Evolutionary conservation across 306 rosid species (phyloP).

Genomic region (Lagenaria siceraria): DNA sequence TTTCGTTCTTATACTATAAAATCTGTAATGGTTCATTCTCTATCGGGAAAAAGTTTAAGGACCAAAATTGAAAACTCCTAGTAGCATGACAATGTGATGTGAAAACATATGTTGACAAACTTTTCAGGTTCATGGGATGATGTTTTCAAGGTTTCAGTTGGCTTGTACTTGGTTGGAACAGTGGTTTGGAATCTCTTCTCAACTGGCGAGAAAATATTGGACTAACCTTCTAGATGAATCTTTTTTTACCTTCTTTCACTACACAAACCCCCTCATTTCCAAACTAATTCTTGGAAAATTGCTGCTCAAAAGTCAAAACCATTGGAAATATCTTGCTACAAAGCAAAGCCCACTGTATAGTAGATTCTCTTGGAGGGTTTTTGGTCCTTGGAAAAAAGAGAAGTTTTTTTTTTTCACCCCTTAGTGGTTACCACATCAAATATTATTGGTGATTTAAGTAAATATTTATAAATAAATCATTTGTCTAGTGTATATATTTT

Average conservation of each 20-base stretch:
- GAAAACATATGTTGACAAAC: background rate
- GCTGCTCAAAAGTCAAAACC: background rate
- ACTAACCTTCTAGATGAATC: constrained; percentile 18
- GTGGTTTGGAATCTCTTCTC: constrained; percentile 92
- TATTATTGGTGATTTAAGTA: background rate
- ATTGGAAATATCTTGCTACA: background rate
- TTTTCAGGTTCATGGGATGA: constrained; percentile 89
- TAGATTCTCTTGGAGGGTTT: background rate
- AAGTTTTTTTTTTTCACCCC: background rate
- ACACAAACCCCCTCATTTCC: constrained; percentile 8
- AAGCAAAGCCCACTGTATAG: background rate
- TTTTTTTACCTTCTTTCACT: background rate
- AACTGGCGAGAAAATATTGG: constrained; percentile 86
- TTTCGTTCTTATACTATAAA: too few relatives aligned
- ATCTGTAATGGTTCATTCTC: too few relatives aligned
- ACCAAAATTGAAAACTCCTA: too few relatives aligned
- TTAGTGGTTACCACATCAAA: background rate
- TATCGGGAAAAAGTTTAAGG: too few relatives aligned
- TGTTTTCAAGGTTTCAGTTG: constrained; percentile 95
- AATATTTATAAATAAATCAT: background rate
- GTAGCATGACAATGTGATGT: background rate
- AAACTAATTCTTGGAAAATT: constrained; percentile 5
- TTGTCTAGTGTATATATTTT: background rate
- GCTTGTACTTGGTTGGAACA: constrained; percentile 82
- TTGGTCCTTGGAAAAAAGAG: background rate